Conservation (phyloP, 768 basidiomycete genomes). For the Hemileccinum rubropunctum region DNA sequence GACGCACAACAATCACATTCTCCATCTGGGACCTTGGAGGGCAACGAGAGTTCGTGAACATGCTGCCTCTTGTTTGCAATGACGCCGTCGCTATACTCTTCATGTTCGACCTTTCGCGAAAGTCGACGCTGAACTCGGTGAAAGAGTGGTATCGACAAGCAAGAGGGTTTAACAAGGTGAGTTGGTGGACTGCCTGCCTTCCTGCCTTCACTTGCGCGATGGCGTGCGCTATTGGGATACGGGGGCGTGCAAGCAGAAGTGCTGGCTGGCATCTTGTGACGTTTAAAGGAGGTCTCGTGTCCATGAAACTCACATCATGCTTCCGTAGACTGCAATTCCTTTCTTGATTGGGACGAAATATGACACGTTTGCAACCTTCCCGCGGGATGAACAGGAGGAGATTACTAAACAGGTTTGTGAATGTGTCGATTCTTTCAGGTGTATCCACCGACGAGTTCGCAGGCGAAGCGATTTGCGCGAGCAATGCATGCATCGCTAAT, state of each 20-base stretch:
- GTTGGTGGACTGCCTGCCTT: conserved; percentile 14
- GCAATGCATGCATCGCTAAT: conserved; percentile 99
- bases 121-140: conserved; percentile 95
- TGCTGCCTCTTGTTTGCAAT: conserved; percentile 97
- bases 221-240: not conserved
- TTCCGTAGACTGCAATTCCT: conserved; percentile 87
- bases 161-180: conserved; percentile 96
- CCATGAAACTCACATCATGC: conserved; percentile 13
- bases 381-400: conserved; percentile 97
- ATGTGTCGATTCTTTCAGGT: conserved; percentile 4
- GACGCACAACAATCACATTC: conserved; percentile 98
- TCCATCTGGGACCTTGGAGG: conserved; percentile 99
- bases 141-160: conserved; percentile 99
- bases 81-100: conserved; percentile 99
- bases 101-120: conserved; percentile 99
- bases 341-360: conserved; percentile 99
- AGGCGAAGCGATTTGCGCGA: conserved; percentile 97
- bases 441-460: conserved; percentile 8
- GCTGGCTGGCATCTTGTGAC: conserved; percentile 2
- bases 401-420: conserved; percentile 90
- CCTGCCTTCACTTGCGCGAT: not conserved
- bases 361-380: conserved; percentile 94
- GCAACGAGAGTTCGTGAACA: conserved; percentile 98
- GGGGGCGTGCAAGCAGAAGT: not conserved
- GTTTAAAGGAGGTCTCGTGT: conserved; percentile 3